A percentile compares a stretch with the other conserved stretches of the same genome.
Evolutionary conservation across 441 rosid species (phyloP).

Genomic region (Rhodomyrtus psidioides): DNA sequence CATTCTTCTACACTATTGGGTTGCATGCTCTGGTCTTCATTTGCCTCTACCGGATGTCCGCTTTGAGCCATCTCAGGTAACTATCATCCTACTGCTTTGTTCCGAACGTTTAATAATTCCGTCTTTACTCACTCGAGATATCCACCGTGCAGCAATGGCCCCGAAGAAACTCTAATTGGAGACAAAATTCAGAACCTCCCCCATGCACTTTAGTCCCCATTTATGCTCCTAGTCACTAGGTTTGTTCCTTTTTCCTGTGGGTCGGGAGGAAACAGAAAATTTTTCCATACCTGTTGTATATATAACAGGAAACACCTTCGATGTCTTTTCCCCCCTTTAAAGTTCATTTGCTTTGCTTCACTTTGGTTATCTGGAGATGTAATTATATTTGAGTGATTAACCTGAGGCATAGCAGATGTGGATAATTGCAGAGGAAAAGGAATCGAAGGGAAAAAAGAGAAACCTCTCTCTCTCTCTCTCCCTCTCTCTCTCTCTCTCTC

Average conservation of each 20-base stretch:
- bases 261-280: not conserved
- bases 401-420: not conserved
- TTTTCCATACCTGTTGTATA: not conserved
- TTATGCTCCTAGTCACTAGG: not conserved
- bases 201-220: constrained; percentile 34
- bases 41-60: constrained; percentile 67
- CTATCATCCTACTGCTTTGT: not conserved
- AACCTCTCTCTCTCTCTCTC: no score
- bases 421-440: not conserved
- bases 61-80: constrained; percentile 87
- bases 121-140: not conserved
- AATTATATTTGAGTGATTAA: not conserved
- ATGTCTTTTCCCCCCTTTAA: not conserved
- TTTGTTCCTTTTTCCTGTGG: not conserved
- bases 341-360: not conserved
- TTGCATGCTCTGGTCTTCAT: constrained; percentile 1
- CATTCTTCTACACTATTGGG: not conserved
- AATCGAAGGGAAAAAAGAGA: not conserved
- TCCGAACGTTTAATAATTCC: not conserved
- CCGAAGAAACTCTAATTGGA: constrained; percentile 38
- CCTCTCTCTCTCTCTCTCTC: no score
- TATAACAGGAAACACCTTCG: not conserved
- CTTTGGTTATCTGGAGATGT: not conserved
- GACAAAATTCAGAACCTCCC: constrained; percentile 57
- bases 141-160: constrained; percentile 44